phyloP scores from a whole-genome alignment of 164 flowering plant genomes.

The Euptelea pleiosperma region DNA sequence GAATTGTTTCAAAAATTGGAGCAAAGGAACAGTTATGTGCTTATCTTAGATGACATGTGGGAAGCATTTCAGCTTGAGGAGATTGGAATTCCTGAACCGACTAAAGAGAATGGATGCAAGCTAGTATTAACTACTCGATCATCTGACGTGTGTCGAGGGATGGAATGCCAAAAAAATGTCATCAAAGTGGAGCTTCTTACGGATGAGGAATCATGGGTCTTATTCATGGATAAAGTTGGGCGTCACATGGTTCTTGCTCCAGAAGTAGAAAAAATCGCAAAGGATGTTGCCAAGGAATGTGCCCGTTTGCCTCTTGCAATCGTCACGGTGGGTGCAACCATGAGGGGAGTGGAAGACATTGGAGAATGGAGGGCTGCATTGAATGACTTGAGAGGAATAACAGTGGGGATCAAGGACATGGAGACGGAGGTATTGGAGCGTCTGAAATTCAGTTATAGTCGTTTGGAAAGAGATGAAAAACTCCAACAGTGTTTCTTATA shows the following conservation, averaged over 20 bases:
- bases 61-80: constrained; percentile 13
- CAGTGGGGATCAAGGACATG: background rate
- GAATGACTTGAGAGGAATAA: constrained; percentile 8
- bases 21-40: constrained; percentile 15
- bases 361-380: constrained; percentile 25
- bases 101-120: constrained; percentile 17
- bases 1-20: constrained; percentile 8
- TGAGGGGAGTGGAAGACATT: constrained; percentile 12
- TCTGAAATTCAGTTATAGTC: constrained; percentile 18
- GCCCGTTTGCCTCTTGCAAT: constrained; percentile 27
- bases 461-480: constrained; percentile 5
- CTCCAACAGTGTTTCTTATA: constrained; percentile 19
- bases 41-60: constrained; percentile 34
- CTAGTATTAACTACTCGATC: constrained; percentile 24
- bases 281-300: constrained; percentile 13
- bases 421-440: constrained; percentile 7
- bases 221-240: constrained; percentile 15
- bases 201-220: constrained; percentile 21
- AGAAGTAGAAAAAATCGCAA: constrained; percentile 6
- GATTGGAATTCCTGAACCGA: constrained; percentile 26
- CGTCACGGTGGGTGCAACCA: constrained; percentile 12
- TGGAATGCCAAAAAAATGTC: constrained; percentile 13
- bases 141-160: constrained; percentile 11
- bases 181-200: constrained; percentile 12
- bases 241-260: background rate